Base-by-base conservation (phyloP, 2,329 filamentous ascomycete species). In the Microdochium bolleyi region DNA sequence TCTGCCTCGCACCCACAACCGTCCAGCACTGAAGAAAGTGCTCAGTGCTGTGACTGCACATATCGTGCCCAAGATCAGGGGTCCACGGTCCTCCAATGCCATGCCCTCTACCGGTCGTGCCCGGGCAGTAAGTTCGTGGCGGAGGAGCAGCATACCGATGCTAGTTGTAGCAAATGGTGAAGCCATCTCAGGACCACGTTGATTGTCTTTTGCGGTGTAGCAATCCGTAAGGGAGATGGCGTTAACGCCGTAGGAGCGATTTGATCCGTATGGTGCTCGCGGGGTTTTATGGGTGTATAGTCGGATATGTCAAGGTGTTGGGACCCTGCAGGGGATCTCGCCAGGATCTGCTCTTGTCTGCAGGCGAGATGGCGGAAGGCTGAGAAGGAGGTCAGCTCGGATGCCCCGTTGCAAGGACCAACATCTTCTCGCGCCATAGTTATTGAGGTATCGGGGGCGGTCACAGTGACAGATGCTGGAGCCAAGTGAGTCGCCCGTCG, bases 1-100 rank as follows among this genome's bases (percentile, higher is more conserved):
- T 14, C 52, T 55, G 1, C 53, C 54, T 16, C 68, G 61, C 25
- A 67, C 64, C 27, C 60, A 67, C 13, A 69, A 56, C 9, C 68
- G 60, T 1, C 61, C 63, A 1, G 54, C 41, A 2, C 68, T 63
- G 10, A 69, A 59, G 10, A 67, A 1, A 1, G 61, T 57, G 14
- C 64, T 63, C 11, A 69, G 22, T 2, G 55, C 54, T 2, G 66
- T 66, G 44, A 70, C 56, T 5, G 60, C 51, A 58, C 63, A 65
- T 21, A 66, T 55, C 8, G 64, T 61, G 7, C 54, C 61, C 7
- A 71, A 53, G 34, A 70, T 66, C 52, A 55, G 57, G 0, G 67
- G 65, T 2, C 67, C 68, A 8, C 41, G 16, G 19, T 46, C 19
- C 7, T 46, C 41, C n/a, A n/a, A n/a, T n/a, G n/a, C n/a, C 19